Percentiles rank a stretch among this genome's conserved stretches.
Evolutionary conservation across 257 asterid genomes (phyloP).

Genomic region (Linaria vulgaris): DNA sequence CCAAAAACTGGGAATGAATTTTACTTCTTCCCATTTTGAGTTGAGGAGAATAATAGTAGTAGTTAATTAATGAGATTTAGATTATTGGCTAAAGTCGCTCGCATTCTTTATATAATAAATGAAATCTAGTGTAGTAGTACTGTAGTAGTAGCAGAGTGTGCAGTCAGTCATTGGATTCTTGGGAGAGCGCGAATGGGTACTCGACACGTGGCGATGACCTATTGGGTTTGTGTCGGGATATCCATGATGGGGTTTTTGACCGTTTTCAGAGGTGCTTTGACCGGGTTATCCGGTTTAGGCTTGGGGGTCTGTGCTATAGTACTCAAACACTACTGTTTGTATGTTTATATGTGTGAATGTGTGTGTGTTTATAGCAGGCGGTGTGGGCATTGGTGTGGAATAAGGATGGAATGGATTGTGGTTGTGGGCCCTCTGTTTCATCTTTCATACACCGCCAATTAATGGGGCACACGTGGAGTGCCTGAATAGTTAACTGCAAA

Average conservation of each 20-base stretch:
- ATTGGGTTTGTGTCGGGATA: conserved; percentile 34
- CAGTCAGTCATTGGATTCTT: conserved; percentile 74
- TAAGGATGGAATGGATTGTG: conserved; percentile 16
- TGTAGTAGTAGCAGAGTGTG: too few species aligned
- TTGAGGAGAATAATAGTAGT: not conserved
- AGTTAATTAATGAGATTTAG: too few species aligned
- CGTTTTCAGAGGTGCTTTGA: conserved; percentile 35
- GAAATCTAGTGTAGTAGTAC: too few species aligned
- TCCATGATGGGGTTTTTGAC: conserved; percentile 41
- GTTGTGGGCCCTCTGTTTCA: too few species aligned
- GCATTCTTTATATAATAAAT: too few species aligned
- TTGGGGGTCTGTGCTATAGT: too few species aligned
- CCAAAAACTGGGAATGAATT: conserved; percentile 34
- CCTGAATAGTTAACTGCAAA: conserved; percentile 34
- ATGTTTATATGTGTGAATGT: not conserved
- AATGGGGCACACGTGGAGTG: conserved; percentile 50
- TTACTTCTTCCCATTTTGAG: conserved; percentile 59
- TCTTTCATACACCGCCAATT: conserved; percentile 33
- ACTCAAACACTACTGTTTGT: too few species aligned
- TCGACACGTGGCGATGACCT: conserved; percentile 36
- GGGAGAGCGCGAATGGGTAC: not conserved
- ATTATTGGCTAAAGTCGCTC: too few species aligned
- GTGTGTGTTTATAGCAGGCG: conserved; percentile 1
- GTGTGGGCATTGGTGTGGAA: conserved; percentile 24
- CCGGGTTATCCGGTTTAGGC: conserved; percentile 28